Conservation (phyloP, 129 eudicot species). For the Flaveria trinervia region DNA sequence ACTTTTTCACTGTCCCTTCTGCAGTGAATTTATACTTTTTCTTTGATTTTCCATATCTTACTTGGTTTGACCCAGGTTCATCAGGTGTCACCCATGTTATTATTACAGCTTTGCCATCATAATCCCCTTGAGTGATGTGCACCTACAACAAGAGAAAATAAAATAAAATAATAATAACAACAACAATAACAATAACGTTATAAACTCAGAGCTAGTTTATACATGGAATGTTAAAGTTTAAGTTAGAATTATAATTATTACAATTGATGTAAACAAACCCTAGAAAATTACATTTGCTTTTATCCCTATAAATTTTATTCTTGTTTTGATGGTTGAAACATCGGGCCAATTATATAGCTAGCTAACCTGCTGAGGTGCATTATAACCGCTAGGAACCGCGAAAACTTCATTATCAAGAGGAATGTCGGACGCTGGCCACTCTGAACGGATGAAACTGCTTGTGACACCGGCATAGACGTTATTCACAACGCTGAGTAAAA, state of each 20-base stretch:
- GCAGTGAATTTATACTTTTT: conserved; percentile 64
- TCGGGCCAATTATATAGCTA: not conserved
- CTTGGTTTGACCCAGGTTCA: conserved; percentile 77
- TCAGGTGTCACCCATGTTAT: conserved; percentile 88
- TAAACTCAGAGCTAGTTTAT: no score
- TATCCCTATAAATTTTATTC: no score
- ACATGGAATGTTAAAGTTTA: no score
- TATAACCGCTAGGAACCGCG: conserved; percentile 71
- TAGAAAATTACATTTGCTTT: no score
- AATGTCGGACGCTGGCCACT: conserved; percentile 83
- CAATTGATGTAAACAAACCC: no score
- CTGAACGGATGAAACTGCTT: conserved; percentile 72
- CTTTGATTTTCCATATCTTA: conserved; percentile 77
- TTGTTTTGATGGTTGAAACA: no score
- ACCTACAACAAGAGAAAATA: conserved; percentile 49
- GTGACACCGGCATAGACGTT: conserved; percentile 68
- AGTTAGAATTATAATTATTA: no score
- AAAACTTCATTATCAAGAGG: conserved; percentile 85
- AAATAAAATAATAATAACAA: not conserved
- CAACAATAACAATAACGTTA: not conserved
- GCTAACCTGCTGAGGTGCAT: conserved; percentile 88
- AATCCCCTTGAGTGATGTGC: conserved; percentile 98
- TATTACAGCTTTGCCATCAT: conserved; percentile 90
- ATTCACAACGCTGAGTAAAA: conserved; percentile 41
- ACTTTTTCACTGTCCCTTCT: conserved; percentile 62